Conservation (phyloP, 2,329 filamentous ascomycete species). For the Whalleya microplaca region DNA sequence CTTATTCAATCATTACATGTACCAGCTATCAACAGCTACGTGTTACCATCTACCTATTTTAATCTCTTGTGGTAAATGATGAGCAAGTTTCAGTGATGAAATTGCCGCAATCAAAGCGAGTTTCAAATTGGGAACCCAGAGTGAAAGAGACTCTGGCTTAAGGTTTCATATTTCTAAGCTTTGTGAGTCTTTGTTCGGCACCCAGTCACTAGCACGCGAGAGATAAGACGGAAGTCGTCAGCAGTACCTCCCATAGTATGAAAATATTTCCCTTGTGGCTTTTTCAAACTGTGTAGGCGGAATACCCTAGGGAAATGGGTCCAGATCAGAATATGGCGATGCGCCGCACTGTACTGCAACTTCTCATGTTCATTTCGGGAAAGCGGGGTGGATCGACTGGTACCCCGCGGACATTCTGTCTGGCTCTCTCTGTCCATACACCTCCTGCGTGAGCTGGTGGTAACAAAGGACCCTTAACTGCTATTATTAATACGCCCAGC, state of each 20-base stretch:
- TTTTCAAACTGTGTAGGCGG: slow-evolving; percentile 1
- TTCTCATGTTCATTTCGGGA: slow-evolving; percentile 16
- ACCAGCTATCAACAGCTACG: neutral
- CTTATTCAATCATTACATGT: neutral
- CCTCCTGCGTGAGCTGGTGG: neutral
- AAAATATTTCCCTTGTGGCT: too few species aligned
- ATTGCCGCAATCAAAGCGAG: slow-evolving; percentile 18
- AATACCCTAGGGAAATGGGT: neutral
- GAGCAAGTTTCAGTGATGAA: slow-evolving; percentile 28
- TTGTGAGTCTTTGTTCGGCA: slow-evolving; percentile 17
- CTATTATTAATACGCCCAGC: slow-evolving; percentile 1
- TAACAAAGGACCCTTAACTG: neutral
- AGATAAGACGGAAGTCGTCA: slow-evolving; percentile 20
- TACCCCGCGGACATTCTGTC: slow-evolving; percentile 8
- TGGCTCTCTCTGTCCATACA: slow-evolving; percentile 7
- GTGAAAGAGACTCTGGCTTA: slow-evolving; percentile 28
- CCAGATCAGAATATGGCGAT: slow-evolving; percentile 4
- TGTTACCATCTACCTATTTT: neutral
- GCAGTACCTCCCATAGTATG: slow-evolving; percentile 4
- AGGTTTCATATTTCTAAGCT: slow-evolving; percentile 27
- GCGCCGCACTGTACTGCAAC: slow-evolving; percentile 32
- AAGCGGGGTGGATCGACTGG: neutral
- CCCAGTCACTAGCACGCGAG: slow-evolving; percentile 25
- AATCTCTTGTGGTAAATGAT: neutral
- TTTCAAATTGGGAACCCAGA: slow-evolving; percentile 25